Percentiles rank a stretch among this genome's conserved stretches.
These are phyloP conservation scores for Ramichloridium luteum DNA, from an alignment of 2,329 filamentous ascomycete genomes.

Conservation along the genomic window DNA sequence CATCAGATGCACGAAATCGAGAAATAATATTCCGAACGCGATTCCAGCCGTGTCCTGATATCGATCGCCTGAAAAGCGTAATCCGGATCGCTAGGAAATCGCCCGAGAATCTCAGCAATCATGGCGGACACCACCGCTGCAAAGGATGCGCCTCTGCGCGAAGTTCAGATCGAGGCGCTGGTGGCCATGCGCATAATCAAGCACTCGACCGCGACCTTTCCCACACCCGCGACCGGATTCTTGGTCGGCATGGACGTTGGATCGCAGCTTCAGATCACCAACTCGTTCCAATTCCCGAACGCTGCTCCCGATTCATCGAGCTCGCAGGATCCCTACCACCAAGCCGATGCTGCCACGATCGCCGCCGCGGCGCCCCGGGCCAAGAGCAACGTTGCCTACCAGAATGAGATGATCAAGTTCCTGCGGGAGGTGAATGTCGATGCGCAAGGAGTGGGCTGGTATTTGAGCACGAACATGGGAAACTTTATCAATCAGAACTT, in stretches of 20 bases:
- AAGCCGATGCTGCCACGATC: conserved; percentile 55
- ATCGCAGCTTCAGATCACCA: conserved; percentile 76
- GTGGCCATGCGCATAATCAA: conserved; percentile 98
- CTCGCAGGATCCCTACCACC: conserved; percentile 58
- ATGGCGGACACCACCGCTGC: conserved; percentile 18
- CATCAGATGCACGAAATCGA: too few species aligned
- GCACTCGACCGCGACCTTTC: conserved; percentile 79
- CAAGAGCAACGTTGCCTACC: conserved; percentile 79
- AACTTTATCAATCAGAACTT: conserved; percentile 93
- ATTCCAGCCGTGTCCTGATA: too few species aligned
- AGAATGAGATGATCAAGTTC: conserved; percentile 94
- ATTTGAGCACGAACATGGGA: conserved; percentile 96
- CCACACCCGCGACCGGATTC: conserved; percentile 76
- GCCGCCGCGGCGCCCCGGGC: conserved; percentile 83
- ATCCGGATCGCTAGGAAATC: too few species aligned
- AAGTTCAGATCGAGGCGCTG: conserved; percentile 89
- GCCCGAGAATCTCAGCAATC: too few species aligned
- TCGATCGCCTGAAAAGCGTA: too few species aligned
- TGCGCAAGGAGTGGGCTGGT: conserved; percentile 96
- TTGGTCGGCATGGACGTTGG: conserved; percentile 88
- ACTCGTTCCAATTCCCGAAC: conserved; percentile 86
- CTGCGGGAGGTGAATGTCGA: conserved; percentile 96
- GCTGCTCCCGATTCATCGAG: conserved; percentile 44
- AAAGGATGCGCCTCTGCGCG: conserved; percentile 41
- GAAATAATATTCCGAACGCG: too few species aligned